Percentiles rank a stretch among this genome's conserved stretches.
Evolutionary conservation across 208 protist genomes (phyloP).

Genomic region (Acanthamoeba triangularis): DNA sequence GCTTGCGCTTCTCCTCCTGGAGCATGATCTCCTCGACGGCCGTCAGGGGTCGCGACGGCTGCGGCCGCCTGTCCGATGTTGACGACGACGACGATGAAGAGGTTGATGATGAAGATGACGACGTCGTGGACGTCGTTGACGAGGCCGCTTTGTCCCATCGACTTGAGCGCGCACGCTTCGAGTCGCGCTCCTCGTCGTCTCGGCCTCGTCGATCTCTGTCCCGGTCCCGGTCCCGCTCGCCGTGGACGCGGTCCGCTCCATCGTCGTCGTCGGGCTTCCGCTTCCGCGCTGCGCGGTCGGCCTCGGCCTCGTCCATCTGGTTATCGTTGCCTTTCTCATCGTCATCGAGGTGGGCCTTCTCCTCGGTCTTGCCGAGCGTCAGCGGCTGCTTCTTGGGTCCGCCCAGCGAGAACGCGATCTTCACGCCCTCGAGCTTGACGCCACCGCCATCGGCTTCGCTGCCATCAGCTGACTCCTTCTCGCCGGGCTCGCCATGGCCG

Average conservation of each 20-base stretch:
- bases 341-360: not conserved
- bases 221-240: not conserved
- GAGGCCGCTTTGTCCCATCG: not conserved
- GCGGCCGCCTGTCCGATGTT: not conserved
- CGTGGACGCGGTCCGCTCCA: not conserved
- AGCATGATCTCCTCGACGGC: slow-evolving; percentile 71
- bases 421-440: slow-evolving; percentile 15
- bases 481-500: not conserved
- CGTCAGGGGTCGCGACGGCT: not conserved
- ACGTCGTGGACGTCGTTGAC: not conserved
- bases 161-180: not conserved
- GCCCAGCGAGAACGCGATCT: slow-evolving; percentile 60
- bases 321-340: not conserved
- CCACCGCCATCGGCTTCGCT: not conserved
- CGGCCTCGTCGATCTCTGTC: not conserved
- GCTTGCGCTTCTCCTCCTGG: slow-evolving; percentile 37
- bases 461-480: not conserved
- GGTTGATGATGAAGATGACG: not conserved
- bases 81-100: not conserved
- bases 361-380: not conserved
- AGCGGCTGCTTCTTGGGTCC: not conserved
- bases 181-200: not conserved
- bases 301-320: not conserved
- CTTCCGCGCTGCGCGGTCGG: not conserved
- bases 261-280: not conserved